phyloP scores from a whole-genome alignment of 306 rosid species.

The Vachellia pachyceras region DNA sequence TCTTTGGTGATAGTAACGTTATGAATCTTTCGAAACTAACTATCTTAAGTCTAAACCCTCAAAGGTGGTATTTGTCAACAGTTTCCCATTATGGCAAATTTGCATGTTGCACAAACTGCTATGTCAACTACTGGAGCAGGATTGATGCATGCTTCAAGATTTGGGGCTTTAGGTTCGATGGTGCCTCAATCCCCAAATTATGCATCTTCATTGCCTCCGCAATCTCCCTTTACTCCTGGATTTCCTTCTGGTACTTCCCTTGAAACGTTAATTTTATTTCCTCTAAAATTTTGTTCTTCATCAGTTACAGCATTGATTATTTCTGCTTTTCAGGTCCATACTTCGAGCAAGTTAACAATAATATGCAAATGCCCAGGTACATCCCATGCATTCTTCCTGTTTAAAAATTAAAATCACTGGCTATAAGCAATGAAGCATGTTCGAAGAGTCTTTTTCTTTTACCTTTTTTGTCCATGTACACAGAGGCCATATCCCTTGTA shows the following conservation, averaged over 20 bases:
- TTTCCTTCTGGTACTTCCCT: slow-evolving; percentile 50
- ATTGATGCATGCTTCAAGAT: slow-evolving; percentile 52
- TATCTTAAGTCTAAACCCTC: slow-evolving; percentile 28
- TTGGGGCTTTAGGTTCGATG: slow-evolving; percentile 47
- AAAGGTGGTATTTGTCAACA: slow-evolving; percentile 36
- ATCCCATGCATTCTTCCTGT: slow-evolving; percentile 6
- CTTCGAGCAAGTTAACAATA: slow-evolving; percentile 53
- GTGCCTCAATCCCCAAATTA: slow-evolving; percentile 47
- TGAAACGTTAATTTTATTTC: slow-evolving; percentile 27
- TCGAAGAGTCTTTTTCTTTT: not conserved
- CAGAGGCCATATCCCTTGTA: not conserved
- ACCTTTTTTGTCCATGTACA: slow-evolving; percentile 3
- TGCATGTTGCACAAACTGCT: slow-evolving; percentile 45
- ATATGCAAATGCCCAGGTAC: slow-evolving; percentile 56
- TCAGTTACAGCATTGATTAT: slow-evolving; percentile 26
- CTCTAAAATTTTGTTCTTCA: slow-evolving; percentile 10
- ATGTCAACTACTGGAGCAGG: slow-evolving; percentile 43
- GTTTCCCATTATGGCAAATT: slow-evolving; percentile 53
- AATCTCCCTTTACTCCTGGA: slow-evolving; percentile 42
- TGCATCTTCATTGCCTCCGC: slow-evolving; percentile 41
- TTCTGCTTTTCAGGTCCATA: slow-evolving; percentile 54
- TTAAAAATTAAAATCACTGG: slow-evolving; percentile 7
- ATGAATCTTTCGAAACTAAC: not conserved
- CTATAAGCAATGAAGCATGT: slow-evolving; percentile 13
- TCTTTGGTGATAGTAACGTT: too few relatives aligned